Evolutionary conservation across 768 basidiomycete species (phyloP).

Genomic region (Boletellus ananiceps): DNA sequence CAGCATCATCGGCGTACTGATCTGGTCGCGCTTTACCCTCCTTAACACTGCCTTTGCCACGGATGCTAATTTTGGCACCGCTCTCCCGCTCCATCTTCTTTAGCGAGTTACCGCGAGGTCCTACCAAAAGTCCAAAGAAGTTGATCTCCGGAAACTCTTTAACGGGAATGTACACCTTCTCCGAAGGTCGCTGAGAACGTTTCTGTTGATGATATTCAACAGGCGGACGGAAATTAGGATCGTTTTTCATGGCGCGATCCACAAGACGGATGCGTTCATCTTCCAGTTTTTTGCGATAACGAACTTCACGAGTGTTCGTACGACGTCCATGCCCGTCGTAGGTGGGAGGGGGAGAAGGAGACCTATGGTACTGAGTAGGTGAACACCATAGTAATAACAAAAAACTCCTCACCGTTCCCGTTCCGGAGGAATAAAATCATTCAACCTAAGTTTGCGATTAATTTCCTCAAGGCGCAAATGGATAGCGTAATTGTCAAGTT

Average conservation of each 20-base stretch:
- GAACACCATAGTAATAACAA: not conserved
- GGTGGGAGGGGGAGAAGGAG: constrained; percentile 93
- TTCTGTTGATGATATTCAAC: constrained; percentile 96
- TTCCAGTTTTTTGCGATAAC: constrained; percentile 93
- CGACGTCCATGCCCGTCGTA: constrained; percentile 97
- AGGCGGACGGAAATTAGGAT: constrained; percentile 96
- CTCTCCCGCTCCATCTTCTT: constrained; percentile 99
- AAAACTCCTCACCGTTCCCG: constrained; percentile 63
- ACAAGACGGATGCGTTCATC: constrained; percentile 91
- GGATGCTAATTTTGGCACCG: constrained; percentile 97
- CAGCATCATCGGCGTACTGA: constrained; percentile 92
- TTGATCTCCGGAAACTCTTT: constrained; percentile 99
- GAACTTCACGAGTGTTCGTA: constrained; percentile 97
- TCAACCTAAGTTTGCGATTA: constrained; percentile 87
- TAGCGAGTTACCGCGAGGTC: constrained; percentile 96
- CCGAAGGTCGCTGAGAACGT: constrained; percentile 87
- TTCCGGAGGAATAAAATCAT: constrained; percentile 95
- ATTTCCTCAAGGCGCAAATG: constrained; percentile 96
- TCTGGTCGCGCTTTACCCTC: constrained; percentile 97
- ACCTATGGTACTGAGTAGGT: constrained; percentile 46
- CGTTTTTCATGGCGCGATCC: constrained; percentile 94
- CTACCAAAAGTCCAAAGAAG: constrained; percentile 97
- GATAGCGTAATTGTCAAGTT: constrained; percentile 97
- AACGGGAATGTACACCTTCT: constrained; percentile 99
- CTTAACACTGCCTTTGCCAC: constrained; percentile 98